These are phyloP conservation scores for Sistotremastrum suecicum DNA, from an alignment of 768 basidiomycete genomes.

Conservation along the genomic window DNA sequence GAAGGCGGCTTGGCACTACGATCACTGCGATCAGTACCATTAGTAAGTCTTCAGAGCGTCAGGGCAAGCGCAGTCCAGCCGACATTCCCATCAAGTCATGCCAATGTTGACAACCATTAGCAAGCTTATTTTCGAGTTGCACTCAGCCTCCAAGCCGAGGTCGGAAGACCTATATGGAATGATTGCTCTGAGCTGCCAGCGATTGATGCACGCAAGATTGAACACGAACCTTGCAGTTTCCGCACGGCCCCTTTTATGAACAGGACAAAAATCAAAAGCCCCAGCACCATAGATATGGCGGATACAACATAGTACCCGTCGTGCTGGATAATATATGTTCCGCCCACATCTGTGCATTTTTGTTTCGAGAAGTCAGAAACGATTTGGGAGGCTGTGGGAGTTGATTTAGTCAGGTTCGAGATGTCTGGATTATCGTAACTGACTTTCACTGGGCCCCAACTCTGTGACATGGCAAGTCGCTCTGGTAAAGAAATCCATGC, in stretches of 20 bases:
- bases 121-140: too few relatives aligned
- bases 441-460: constrained; percentile 18
- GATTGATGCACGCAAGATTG: too few relatives aligned
- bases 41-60: too few relatives aligned
- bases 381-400: constrained; percentile 59
- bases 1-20: too few relatives aligned
- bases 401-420: too few relatives aligned
- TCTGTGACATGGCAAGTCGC: constrained; percentile 71
- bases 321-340: constrained; percentile 65
- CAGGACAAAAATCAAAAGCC: constrained; percentile 53
- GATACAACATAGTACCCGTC: constrained; percentile 92
- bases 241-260: constrained; percentile 78
- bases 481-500: constrained; percentile 77
- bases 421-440: constrained; percentile 15
- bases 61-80: too few relatives aligned
- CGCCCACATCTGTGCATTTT: constrained; percentile 58
- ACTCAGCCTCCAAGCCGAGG: too few relatives aligned
- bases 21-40: too few relatives aligned
- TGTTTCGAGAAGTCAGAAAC: constrained; percentile 85
- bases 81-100: too few relatives aligned
- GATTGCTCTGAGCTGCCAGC: too few relatives aligned
- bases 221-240: constrained; percentile 63
- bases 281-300: constrained; percentile 60
- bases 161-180: too few relatives aligned
- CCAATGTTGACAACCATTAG: too few relatives aligned